Evolutionary conservation across 148 eudicot species (phyloP).

Genomic region (Beta vulgaris): DNA sequence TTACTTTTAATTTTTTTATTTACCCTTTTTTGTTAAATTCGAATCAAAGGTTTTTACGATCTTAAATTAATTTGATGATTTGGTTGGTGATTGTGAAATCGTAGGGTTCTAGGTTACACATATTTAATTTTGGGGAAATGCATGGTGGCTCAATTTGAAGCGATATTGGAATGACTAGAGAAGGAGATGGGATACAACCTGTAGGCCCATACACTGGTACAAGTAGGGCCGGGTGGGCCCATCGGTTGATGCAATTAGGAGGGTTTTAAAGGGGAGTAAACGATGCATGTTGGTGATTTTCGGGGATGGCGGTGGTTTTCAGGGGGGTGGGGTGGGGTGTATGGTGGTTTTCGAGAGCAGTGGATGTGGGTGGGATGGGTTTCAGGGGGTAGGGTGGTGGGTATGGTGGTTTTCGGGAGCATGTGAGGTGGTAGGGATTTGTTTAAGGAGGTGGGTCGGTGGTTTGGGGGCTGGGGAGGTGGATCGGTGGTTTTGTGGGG

Average conservation of each 20-base stretch:
- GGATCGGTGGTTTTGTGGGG: too few species aligned
- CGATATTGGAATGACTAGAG: slow-evolving; percentile 80
- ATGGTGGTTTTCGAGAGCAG: too few species aligned
- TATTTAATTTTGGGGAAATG: slow-evolving; percentile 26
- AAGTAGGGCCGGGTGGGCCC: slow-evolving; percentile 42
- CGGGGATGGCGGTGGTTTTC: too few species aligned
- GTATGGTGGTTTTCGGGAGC: too few species aligned
- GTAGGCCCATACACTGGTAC: slow-evolving; percentile 60
- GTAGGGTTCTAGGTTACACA: slow-evolving; percentile 23
- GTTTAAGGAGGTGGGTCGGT: too few species aligned
- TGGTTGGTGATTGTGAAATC: slow-evolving; percentile 11
- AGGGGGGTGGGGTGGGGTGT: too few species aligned
- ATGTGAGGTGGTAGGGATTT: too few species aligned
- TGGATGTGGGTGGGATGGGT: too few species aligned
- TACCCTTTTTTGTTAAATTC: not conserved
- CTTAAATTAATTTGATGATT: not conserved
- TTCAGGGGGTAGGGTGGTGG: too few species aligned
- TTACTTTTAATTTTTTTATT: too few species aligned
- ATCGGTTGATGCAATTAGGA: slow-evolving; percentile 61
- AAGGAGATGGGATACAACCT: slow-evolving; percentile 88
- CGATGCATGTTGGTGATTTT: too few species aligned
- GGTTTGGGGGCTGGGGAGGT: too few species aligned
- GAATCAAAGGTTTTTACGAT: not conserved
- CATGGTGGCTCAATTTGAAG: slow-evolving; percentile 67
- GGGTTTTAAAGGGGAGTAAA: slow-evolving; percentile 83